These are phyloP conservation scores for Hypoxylon sp. DNA, from an alignment of 2,329 filamentous ascomycete genomes.

Conservation along the genomic window DNA sequence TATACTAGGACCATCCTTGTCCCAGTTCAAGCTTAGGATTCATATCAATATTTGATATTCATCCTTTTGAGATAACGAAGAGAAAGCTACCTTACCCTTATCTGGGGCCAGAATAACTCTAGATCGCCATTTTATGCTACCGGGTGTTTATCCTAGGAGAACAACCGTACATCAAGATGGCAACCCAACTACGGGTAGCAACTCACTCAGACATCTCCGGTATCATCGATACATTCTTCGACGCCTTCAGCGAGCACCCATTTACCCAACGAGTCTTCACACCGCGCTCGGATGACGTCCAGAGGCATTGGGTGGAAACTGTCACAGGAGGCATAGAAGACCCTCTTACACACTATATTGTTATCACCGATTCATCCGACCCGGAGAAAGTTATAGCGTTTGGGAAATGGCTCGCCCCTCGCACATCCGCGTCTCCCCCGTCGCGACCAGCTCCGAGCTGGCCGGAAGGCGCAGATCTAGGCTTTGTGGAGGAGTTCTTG, in stretches of 20 bases:
- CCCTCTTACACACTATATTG: slow-evolving; percentile 18
- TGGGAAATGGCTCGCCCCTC: slow-evolving; percentile 56
- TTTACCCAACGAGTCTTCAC: slow-evolving; percentile 17
- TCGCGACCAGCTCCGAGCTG: slow-evolving; percentile 44
- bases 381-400: slow-evolving; percentile 52
- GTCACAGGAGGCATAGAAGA: slow-evolving; percentile 9
- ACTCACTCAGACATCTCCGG: slow-evolving; percentile 25
- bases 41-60: no score
- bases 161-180: slow-evolving; percentile 27
- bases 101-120: no score
- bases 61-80: no score
- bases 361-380: slow-evolving; percentile 20
- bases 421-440: slow-evolving; percentile 27
- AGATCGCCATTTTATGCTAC: no score
- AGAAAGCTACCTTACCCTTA: no score
- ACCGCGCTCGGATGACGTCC: slow-evolving; percentile 6
- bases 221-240: slow-evolving; percentile 33
- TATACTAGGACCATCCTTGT: no score
- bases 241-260: slow-evolving; percentile 36
- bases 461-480: slow-evolving; percentile 51
- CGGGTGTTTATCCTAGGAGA: no score
- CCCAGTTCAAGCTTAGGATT: no score
- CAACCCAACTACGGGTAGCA: slow-evolving; percentile 28
- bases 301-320: slow-evolving; percentile 19
- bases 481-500: slow-evolving; percentile 53